Evolutionary conservation across 2,329 filamentous ascomycete species (phyloP), one percentile per base, ranked within the genome.

Genomic region (Tolypocladium guangdongense): DNA sequence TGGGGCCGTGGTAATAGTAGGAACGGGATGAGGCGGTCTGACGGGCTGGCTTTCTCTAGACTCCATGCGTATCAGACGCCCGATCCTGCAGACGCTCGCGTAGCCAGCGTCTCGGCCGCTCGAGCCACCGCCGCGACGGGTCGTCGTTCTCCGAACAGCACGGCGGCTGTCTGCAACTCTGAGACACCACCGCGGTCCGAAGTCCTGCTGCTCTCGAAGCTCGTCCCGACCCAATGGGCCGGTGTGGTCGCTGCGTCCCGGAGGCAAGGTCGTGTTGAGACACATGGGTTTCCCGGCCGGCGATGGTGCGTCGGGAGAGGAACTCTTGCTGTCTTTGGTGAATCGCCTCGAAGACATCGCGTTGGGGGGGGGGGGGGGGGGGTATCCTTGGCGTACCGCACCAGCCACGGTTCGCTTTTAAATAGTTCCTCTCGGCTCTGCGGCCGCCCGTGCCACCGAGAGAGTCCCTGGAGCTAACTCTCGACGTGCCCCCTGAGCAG

Each of bases 1-100:
- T 27, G 27, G 18, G 43, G n/a, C 43, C 43, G 27, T 32, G 43
- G 43, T 18, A n/a, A 12, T 27, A 27, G 43, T 27, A 2, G 43
- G 18, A 2, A 4, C 10, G 43, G 24, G 7, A 32, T 46, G 43
- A 46, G 43, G 32, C 43, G 32, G 27, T n/a, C 12, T 32, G 27
- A 46, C 43, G 27, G 18, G 16, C 43, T 46, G 43, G 36, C 14
- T 10, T 20, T 20, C 39, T 14, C 16, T 16, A 16, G 27, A 32
- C 27, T 16, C 18, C 24, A 32, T 20, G 27, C 16, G 6, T 16
- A n/a, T 20, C 11, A 32, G 33, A n/a, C 20, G 37, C 37, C 50
- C 53, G 49, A 49, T 36, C 35, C 49, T 54, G 53, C 53, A 54
- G 49, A 52, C 49, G 32, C 33, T 54, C 53, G 53, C 45, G 41